These are phyloP conservation scores for Hygrophila difformis DNA, from an alignment of 257 asterid species.

Conservation along the genomic window DNA sequence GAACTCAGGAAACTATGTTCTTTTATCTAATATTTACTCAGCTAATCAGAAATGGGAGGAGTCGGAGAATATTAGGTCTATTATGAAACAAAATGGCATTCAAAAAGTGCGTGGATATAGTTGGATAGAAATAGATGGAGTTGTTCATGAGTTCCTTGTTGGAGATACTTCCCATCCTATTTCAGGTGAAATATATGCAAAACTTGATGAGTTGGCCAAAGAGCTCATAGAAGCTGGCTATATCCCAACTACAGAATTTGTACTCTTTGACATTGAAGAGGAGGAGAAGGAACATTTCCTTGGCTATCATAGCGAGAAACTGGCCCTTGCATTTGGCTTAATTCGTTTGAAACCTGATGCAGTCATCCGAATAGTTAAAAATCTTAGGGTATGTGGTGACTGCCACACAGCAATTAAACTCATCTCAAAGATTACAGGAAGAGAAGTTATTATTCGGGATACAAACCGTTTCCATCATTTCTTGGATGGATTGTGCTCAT, in stretches of 20 bases:
- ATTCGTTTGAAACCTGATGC: not conserved
- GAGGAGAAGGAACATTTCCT: conserved; percentile 8
- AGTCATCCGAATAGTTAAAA: conserved; percentile 8
- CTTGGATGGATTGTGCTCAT: conserved; percentile 1
- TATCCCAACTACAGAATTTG: conserved; percentile 8
- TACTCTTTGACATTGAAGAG: conserved; percentile 12
- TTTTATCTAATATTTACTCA: conserved; percentile 9
- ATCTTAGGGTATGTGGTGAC: conserved; percentile 10
- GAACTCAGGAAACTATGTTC: conserved; percentile 10
- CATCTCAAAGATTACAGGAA: not conserved
- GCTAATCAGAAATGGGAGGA: conserved; percentile 8
- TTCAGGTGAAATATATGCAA: conserved; percentile 4
- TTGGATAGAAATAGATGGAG: conserved; percentile 13
- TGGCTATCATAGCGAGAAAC: conserved; percentile 11
- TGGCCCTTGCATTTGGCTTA: conserved; percentile 7
- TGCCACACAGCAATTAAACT: conserved; percentile 9
- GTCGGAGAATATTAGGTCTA: not conserved
- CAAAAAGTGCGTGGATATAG: conserved; percentile 10
- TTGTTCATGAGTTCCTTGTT: conserved; percentile 9
- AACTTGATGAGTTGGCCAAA: conserved; percentile 4
- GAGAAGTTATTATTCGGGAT: conserved; percentile 9
- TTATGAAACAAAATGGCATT: not conserved
- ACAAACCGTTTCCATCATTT: conserved; percentile 11
- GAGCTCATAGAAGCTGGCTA: conserved; percentile 8
- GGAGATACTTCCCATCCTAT: conserved; percentile 11